Evolutionary conservation across 371 early-diverging fungal genomes (phyloP).

Genomic region (Chytridium lagenaria): DNA sequence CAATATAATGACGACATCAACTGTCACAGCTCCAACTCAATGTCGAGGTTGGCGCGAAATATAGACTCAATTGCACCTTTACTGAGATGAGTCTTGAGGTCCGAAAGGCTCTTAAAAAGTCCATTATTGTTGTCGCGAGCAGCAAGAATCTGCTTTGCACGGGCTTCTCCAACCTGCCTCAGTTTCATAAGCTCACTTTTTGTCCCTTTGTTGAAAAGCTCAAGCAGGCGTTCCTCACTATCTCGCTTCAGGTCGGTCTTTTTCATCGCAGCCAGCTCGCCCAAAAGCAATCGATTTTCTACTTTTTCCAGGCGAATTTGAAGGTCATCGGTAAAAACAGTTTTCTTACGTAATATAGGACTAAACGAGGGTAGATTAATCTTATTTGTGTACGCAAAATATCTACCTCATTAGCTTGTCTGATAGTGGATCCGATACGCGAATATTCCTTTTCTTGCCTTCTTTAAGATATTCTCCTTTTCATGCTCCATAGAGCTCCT

Average conservation of each 20-base stretch:
- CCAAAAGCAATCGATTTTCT: not conserved
- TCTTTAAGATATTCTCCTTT: not conserved
- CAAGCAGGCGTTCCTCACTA: not conserved
- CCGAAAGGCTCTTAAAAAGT: not conserved
- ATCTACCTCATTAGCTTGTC: not conserved
- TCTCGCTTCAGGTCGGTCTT: slow-evolving; percentile 1
- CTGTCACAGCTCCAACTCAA: not conserved
- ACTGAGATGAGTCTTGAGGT: not conserved
- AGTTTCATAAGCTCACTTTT: slow-evolving; percentile 8
- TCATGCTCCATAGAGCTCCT: not conserved
- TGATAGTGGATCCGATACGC: slow-evolving; percentile 1
- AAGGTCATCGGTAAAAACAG: not conserved
- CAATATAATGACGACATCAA: too few relatives aligned
- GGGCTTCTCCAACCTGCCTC: not conserved
- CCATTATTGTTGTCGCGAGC: not conserved
- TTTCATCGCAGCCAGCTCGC: not conserved
- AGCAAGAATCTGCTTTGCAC: slow-evolving; percentile 7
- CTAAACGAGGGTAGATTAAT: not conserved
- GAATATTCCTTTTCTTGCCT: not conserved
- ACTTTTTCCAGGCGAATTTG: not conserved
- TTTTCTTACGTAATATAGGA: not conserved
- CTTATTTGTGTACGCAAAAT: not conserved
- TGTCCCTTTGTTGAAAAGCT: not conserved
- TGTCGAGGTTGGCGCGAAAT: not conserved
- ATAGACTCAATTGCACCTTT: not conserved